Conservation (phyloP, 2,329 filamentous ascomycete genomes). For the Leptosphaerulina australis region DNA sequence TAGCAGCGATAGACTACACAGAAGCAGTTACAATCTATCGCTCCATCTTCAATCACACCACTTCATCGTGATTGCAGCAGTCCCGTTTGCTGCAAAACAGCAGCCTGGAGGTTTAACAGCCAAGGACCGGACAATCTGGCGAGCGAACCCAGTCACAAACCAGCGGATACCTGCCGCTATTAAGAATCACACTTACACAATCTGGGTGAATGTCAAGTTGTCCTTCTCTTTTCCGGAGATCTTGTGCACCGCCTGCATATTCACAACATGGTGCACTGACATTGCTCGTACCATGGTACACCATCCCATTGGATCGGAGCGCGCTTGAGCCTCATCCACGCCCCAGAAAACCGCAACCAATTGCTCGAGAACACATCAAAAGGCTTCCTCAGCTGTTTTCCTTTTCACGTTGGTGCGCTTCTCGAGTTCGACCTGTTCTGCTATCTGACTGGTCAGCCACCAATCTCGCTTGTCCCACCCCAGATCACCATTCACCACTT, state of each 20-base stretch:
- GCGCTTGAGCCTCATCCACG: conserved; percentile 9
- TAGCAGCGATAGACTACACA: too few species aligned
- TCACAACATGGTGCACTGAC: conserved; percentile 2
- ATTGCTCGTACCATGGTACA: neutral
- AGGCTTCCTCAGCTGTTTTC: conserved; percentile 6
- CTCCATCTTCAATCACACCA: too few species aligned
- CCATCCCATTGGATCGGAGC: conserved; percentile 6
- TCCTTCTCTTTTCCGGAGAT: neutral
- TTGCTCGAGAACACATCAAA: conserved; percentile 6
- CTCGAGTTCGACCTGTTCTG: neutral
- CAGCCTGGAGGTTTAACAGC: too few species aligned
- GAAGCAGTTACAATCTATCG: too few species aligned
- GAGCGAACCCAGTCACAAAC: neutral
- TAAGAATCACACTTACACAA: neutral
- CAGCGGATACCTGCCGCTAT: neutral
- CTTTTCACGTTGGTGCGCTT: neutral
- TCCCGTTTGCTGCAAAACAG: too few species aligned
- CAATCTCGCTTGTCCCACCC: conserved; percentile 12
- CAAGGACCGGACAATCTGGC: too few species aligned
- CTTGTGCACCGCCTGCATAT: conserved; percentile 1
- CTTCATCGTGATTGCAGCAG: too few species aligned
- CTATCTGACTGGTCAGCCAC: conserved; percentile 5
- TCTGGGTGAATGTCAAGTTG: neutral
- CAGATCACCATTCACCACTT: conserved; percentile 4
- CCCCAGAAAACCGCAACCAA: neutral